These are phyloP conservation scores for Sugiyamaella boreocaroliniensis DNA, from an alignment of 805 yeast genomes.

Conservation along the genomic window DNA sequence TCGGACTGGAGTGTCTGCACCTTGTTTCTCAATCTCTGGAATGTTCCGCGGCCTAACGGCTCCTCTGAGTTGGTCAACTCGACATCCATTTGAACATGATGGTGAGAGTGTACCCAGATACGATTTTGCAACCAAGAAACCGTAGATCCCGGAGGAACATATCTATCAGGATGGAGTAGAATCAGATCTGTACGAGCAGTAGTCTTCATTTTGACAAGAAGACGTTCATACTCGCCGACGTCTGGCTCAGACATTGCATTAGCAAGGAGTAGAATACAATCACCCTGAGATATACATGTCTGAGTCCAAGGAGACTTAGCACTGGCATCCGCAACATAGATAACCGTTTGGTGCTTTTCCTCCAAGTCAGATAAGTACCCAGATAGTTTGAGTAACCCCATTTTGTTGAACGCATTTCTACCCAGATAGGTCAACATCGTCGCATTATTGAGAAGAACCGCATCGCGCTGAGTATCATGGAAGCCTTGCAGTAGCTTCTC, in stretches of 20 bases:
- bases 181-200: conserved; percentile 85
- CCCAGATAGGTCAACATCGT: conserved; percentile 76
- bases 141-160: conserved; percentile 80
- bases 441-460: conserved; percentile 76
- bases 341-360: conserved; percentile 79
- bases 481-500: conserved; percentile 63
- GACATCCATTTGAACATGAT: conserved; percentile 68
- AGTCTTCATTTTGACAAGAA: conserved; percentile 66
- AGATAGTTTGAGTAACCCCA: conserved; percentile 76
- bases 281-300: conserved; percentile 92
- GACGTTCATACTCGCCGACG: conserved; percentile 79
- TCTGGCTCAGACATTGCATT: conserved; percentile 69
- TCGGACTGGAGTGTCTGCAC: conserved; percentile 30
- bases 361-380: conserved; percentile 89
- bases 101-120: conserved; percentile 89
- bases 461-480: conserved; percentile 62
- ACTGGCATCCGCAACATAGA: conserved; percentile 82
- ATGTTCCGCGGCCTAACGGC: conserved; percentile 6
- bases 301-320: conserved; percentile 82
- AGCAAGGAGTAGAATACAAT: conserved; percentile 82
- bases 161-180: conserved; percentile 73
- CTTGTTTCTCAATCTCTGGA: conserved; percentile 25
- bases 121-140: conserved; percentile 77
- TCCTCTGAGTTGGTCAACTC: conserved; percentile 4
- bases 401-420: conserved; percentile 83